Base-by-base conservation (phyloP, 164 flowering plant species). In the Tetracentron sinense region DNA sequence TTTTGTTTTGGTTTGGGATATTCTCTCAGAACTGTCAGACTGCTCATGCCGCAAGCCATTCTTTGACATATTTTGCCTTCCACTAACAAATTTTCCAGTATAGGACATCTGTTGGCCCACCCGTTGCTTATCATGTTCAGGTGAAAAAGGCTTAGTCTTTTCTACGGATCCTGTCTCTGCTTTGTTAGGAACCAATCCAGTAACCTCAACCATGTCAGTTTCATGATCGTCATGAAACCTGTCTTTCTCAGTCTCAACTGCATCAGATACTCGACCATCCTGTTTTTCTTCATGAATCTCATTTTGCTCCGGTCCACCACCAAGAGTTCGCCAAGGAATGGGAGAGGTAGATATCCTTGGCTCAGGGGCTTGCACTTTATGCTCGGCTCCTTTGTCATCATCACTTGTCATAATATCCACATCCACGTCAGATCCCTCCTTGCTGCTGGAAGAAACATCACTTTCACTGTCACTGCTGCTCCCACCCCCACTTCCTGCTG, bases 401-500 rank as follows among this genome's bases (percentile, higher is more conserved):
- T 88, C 97, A 70, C 91, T 81, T 25, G 81, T 71, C 83, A 92
- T 84, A 20, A 95, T 95, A 75, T 95, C 94, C 42, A 95, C 94
- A 62, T 95, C 97, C 75, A 79, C 93, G 72, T 95, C 99, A 62
- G 97, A 88, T 6, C 84, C 94, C 76, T 92, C 86, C 77, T 90
- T 86, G 77, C 96, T 88, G 73, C 85, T 88, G 49, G 89, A 80
- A 65, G 96, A 82, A 56, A 78, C 85, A 79, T 91, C 99, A 72
- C 87, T 85, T 48, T 89, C 97, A 74, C 94, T 92, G 59, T 88
- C 96, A 71, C 96, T 94, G 74, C 90, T 84, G 74, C 90, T 87
- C 31, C 81, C 87, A 68, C 88, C 85, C 28, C 77, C 82, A 73
- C 82, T 83, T 62, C 85, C 87, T 0, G 70, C 93, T 23, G 83